Conservation (phyloP, 371 early-diverging fungal genomes). For the Cokeromyces recurvatus region DNA sequence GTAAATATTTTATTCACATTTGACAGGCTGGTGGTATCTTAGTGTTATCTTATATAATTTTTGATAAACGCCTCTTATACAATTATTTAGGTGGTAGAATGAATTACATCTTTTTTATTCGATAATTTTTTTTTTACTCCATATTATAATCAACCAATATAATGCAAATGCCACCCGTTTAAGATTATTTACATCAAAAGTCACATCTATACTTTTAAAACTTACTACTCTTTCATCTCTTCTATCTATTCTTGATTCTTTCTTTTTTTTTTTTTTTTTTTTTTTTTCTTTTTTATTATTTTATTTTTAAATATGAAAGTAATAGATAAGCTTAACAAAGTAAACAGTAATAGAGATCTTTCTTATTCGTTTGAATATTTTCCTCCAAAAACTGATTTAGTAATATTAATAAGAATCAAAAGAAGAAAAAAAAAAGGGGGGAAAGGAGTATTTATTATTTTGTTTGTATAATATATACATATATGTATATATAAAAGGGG, state of each 20-base stretch:
- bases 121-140: no score
- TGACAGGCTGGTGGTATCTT: no score
- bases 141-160: no score
- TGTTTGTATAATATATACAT: neutral
- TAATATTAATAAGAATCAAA: conserved; percentile 26
- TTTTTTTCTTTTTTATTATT: neutral
- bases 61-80: no score
- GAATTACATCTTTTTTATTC: no score
- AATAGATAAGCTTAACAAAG: conserved; percentile 44
- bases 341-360: conserved; percentile 28
- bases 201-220: conserved; percentile 10
- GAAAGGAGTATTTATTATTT: neutral
- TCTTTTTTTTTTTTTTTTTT: neutral
- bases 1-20: no score
- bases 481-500: conserved; percentile 65
- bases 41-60: no score
- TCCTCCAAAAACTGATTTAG: conserved; percentile 94
- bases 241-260: no score
- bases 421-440: neutral
- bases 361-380: conserved; percentile 94
- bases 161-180: no score
- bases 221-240: neutral
- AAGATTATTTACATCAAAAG: no score
- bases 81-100: no score
- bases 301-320: conserved; percentile 52